Evolutionary conservation across 2,329 filamentous ascomycete genomes (phyloP).

Genomic region (Exophiala aquamarina): DNA sequence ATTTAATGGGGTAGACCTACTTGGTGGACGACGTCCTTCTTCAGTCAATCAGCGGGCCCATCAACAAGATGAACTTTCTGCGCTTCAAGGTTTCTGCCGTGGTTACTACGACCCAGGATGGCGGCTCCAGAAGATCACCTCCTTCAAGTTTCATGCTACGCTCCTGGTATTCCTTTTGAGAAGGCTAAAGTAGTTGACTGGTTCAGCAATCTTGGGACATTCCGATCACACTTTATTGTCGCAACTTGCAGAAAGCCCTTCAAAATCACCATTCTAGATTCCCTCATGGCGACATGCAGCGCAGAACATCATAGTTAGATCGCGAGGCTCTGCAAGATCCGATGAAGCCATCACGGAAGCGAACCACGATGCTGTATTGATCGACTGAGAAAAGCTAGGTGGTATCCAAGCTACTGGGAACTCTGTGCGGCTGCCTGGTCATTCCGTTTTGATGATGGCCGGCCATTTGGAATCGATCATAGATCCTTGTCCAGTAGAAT

Average conservation of each 20-base stretch:
- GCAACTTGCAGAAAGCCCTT: background rate
- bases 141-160: too few relatives aligned
- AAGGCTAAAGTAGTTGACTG: too few relatives aligned
- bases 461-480: too few relatives aligned
- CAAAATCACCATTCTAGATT: background rate
- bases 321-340: background rate
- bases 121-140: too few relatives aligned
- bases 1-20: too few relatives aligned
- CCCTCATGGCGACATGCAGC: background rate
- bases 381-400: background rate
- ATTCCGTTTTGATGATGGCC: background rate
- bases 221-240: background rate
- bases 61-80: too few relatives aligned
- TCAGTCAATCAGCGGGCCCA: too few relatives aligned
- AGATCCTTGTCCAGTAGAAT: background rate
- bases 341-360: background rate
- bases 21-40: too few relatives aligned
- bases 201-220: background rate
- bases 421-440: background rate
- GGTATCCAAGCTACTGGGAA: background rate
- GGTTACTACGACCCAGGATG: too few relatives aligned
- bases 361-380: background rate
- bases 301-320: background rate
- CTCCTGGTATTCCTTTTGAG: too few relatives aligned
- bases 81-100: too few relatives aligned